A percentile compares a stretch with the other conserved stretches of the same genome.
Conservation (phyloP, 495 filamentous ascomycete species). For the Penicillium paradoxum region DNA sequence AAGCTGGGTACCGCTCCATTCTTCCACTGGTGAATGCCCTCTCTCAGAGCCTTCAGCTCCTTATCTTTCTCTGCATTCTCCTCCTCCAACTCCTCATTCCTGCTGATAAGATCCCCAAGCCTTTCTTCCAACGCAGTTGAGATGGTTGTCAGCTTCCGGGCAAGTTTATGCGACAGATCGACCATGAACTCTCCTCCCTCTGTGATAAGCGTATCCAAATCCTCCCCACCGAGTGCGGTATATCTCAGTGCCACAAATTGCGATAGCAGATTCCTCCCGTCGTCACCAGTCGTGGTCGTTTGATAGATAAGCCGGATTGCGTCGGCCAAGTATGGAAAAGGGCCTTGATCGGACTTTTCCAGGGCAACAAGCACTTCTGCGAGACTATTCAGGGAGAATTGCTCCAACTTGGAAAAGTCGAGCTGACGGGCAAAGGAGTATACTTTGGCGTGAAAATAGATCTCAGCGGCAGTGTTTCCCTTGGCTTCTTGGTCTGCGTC, state of each 20-base stretch:
- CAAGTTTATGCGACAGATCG: constrained; percentile 5
- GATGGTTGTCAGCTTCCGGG: not conserved
- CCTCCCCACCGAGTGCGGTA: not conserved
- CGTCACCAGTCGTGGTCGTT: not conserved
- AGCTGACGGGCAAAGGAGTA: constrained; percentile 4
- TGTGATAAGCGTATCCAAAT: not conserved
- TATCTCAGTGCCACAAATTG: constrained; percentile 7
- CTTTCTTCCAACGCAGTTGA: not conserved
- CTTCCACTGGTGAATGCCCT: not conserved
- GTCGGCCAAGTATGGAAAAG: not conserved
- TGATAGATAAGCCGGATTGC: constrained; percentile 5
- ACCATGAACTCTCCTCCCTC: constrained; percentile 10
- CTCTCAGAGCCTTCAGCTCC: not conserved
- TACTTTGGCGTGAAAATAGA: constrained; percentile 5
- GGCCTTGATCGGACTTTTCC: not conserved
- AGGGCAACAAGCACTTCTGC: not conserved
- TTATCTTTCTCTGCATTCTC: not conserved
- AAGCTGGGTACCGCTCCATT: too few species aligned
- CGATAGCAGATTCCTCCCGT: constrained; percentile 1
- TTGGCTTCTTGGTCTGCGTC: not conserved
- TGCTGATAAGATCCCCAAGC: not conserved
- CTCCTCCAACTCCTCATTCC: not conserved
- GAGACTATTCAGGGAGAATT: not conserved
- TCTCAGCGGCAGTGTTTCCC: not conserved
- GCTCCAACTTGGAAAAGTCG: not conserved